Evolutionary conservation across 805 yeast species (phyloP), one percentile per base, ranked within the genome.

Genomic region (Nakazawaea molendinolei): DNA sequence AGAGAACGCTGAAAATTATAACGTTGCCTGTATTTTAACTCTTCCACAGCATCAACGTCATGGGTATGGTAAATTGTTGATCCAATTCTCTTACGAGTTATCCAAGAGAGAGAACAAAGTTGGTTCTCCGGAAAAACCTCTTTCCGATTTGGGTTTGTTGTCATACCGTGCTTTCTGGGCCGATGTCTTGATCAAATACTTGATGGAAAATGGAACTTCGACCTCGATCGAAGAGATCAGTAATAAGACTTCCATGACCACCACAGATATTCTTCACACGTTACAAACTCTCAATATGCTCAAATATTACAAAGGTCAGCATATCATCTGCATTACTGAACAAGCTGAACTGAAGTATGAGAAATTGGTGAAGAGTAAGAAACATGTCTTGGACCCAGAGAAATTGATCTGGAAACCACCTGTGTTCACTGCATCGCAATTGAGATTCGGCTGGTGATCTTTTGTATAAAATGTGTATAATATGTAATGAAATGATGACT

Each of bases 81-180:
- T 92, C 49, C 95, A 90, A 50, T 90, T 92, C 54, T 86, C 96
- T 3, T 92, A 92, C 56, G 94, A 85, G 63, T 64, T 92, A 28
- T 83, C 95, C 3, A 79, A 81, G 50, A 81, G 78, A 35, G 99
- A 92, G 52, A 78, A 81, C 35, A 92, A 92, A 55, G 76, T 79
- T 3, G 99, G 99, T 1, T 86, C 96, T 0, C 99, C 98, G 0
- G 99, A 92, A 60, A 92, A 92, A 53, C 99, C 99, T 3, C 66
- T 92, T 16, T 85, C 95, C 0, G 98, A 92, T 68, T 68, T 92
- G 52, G 99, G 99, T 27, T 67, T 92, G 22, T 67, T 92, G 20
- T 84, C 95, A 5, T 92, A 92, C 52, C 76, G 98, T 57, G 95
- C 97, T 0, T 92, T 73, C 54, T 92, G 99, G 99, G 78, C 97